Conservation (phyloP, 345 rosid genomes). For the Hevea brasiliensis region DNA sequence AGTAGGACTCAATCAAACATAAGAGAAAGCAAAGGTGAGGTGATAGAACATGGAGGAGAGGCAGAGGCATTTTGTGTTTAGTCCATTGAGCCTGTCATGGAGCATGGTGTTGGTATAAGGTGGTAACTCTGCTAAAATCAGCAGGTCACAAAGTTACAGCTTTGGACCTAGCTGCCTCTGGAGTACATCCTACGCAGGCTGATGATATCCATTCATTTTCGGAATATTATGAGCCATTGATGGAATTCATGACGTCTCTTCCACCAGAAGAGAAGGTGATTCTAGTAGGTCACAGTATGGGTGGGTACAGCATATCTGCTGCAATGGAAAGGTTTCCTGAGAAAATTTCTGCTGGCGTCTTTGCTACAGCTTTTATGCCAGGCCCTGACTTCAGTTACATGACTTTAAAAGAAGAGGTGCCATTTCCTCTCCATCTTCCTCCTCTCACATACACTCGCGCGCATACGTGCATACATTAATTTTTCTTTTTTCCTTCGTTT, state of each 20-base stretch:
- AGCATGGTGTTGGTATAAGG: slow-evolving; percentile 44
- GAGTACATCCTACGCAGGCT: slow-evolving; percentile 31
- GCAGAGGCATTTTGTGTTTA: slow-evolving; percentile 25
- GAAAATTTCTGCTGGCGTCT: slow-evolving; percentile 36
- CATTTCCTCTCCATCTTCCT: too few species aligned
- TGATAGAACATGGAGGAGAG: not conserved
- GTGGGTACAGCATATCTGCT: slow-evolving; percentile 30
- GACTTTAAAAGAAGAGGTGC: slow-evolving; percentile 16
- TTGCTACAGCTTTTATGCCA: slow-evolving; percentile 35
- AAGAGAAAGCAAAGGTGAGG: too few species aligned
- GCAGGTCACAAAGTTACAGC: slow-evolving; percentile 35
- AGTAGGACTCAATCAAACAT: too few species aligned
- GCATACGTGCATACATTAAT: too few species aligned
- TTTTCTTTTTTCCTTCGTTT: too few species aligned
- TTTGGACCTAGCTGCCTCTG: slow-evolving; percentile 38
- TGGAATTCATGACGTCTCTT: slow-evolving; percentile 33
- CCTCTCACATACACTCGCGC: not conserved
- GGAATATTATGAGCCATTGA: slow-evolving; percentile 39
- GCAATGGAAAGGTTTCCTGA: slow-evolving; percentile 48
- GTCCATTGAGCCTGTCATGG: slow-evolving; percentile 33
- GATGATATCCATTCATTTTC: slow-evolving; percentile 25
- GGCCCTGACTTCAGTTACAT: slow-evolving; percentile 32
- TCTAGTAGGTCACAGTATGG: slow-evolving; percentile 44
- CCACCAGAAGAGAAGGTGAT: slow-evolving; percentile 37
- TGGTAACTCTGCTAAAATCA: slow-evolving; percentile 20